Base-by-base conservation (phyloP, 2,329 filamentous ascomycete species). In the Hymenoscyphus salicellus region DNA sequence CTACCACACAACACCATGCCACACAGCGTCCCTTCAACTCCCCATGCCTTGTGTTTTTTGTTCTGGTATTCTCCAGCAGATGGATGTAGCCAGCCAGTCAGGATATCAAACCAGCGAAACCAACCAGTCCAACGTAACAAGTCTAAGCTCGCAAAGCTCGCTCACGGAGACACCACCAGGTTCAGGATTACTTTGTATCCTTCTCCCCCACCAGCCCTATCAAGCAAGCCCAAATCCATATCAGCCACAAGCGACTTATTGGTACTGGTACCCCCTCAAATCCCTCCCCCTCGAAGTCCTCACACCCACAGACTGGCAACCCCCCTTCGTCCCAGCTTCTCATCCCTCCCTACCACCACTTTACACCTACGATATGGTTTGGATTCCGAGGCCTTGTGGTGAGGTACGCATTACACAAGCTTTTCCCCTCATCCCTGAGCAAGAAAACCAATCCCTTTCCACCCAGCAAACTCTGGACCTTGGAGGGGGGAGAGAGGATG, bases 171-270 rank as follows among this genome's bases (percentile, higher is more conserved):
- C 49, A 4, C 8, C 30, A 3, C 60, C 60, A 1, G 49, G 60
- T 7, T 33, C 46, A 7, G 60, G 60, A 3, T n/a, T 61, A 10
- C 46, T 61, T 32, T 61, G 60, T n/a, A 28, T 61, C 30, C 11
- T 61, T 0, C 17, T 32, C 1, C 60, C 43, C 8, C n/a, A 49
- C n/a, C n/a, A 5, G n/a, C n/a, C n/a, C 4, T 43, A 58, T 32
- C 3, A 5, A 55, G 11, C 49, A 16, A 20, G 8, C 14, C 43
- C 23, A 17, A 5, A 57, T 7, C 30, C 36, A 41, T 28, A 59
- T 11, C 8, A 8, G 1, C 7, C 20, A 26, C 5, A 3, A 23
- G 6, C 10, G 14, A 7, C 20, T 8, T 46, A n/a, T n/a, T n/a
- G 43, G 20, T 23, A 49, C 33, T 56, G 36, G 60, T 11, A 28